These are phyloP conservation scores for Lentinula sp. DNA, from an alignment of 768 basidiomycete species.

Conservation along the genomic window DNA sequence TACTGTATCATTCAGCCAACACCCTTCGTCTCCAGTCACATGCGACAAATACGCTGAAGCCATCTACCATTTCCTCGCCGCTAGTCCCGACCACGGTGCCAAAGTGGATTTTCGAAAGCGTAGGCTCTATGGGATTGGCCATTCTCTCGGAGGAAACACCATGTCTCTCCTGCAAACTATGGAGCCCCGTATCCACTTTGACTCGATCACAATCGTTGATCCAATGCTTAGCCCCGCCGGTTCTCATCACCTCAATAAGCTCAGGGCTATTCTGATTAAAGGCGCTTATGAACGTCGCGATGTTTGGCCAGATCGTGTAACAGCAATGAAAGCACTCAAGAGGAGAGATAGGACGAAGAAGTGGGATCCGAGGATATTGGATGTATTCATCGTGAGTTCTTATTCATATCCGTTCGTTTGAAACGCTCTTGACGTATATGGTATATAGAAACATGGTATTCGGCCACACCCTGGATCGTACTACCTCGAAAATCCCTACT, in stretches of 20 bases:
- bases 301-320: conserved; percentile 42
- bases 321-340: conserved; percentile 32
- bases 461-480: conserved; percentile 26
- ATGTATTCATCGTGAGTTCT: conserved; percentile 45
- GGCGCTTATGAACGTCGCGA: conserved; percentile 45
- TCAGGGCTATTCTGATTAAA: conserved; percentile 37
- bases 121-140: conserved; percentile 58
- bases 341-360: conserved; percentile 24
- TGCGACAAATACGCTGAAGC: conserved; percentile 61
- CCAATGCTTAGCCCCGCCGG: conserved; percentile 55
- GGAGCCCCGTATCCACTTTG: conserved; percentile 37
- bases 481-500: conserved; percentile 23
- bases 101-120: conserved; percentile 41
- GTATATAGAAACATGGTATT: conserved; percentile 39
- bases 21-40: conserved; percentile 35
- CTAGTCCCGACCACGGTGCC: conserved; percentile 29
- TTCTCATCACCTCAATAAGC: conserved; percentile 28
- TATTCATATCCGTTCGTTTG: background rate
- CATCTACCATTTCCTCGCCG: conserved; percentile 48
- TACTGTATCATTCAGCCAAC: background rate
- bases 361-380: conserved; percentile 52
- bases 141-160: conserved; percentile 61
- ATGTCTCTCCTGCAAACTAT: conserved; percentile 50
- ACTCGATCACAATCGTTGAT: conserved; percentile 53
- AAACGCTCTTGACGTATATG: background rate